Conservation (phyloP, 805 yeast genomes). For the Candida caryicola region DNA sequence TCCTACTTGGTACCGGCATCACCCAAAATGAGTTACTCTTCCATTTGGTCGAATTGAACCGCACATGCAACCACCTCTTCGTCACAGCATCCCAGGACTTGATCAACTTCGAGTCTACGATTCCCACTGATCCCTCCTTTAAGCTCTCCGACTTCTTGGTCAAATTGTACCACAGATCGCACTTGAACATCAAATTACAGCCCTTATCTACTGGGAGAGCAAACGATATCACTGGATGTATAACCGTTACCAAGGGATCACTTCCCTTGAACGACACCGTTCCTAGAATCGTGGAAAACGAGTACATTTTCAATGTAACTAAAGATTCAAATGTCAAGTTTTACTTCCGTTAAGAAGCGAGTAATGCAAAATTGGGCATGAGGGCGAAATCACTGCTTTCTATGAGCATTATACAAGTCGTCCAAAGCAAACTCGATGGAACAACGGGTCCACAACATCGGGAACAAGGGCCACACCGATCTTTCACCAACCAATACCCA, state of each 20-base stretch:
- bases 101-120: conserved; percentile 24
- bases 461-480: conserved; percentile 89
- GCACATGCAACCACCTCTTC: conserved; percentile 30
- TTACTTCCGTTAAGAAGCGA: conserved; percentile 45
- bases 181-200: conserved; percentile 51
- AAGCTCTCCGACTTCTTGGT: conserved; percentile 47
- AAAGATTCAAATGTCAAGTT: conserved; percentile 51
- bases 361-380: not conserved
- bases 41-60: conserved; percentile 32
- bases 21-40: conserved; percentile 33
- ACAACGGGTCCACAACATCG: conserved; percentile 82
- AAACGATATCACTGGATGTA: conserved; percentile 72
- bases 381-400: conserved; percentile 17
- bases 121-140: conserved; percentile 31
- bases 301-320: conserved; percentile 57
- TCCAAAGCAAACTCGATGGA: conserved; percentile 87
- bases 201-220: conserved; percentile 82
- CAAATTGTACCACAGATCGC: conserved; percentile 49
- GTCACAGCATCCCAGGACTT: conserved; percentile 40
- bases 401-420: conserved; percentile 55
- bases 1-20: conserved; percentile 42
- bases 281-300: conserved; percentile 49
- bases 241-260: conserved; percentile 60
- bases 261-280: conserved; percentile 22
- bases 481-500: conserved; percentile 91